Base-by-base conservation (phyloP, 768 basidiomycete genomes). In the Phylloporus rhodoxanthus region DNA sequence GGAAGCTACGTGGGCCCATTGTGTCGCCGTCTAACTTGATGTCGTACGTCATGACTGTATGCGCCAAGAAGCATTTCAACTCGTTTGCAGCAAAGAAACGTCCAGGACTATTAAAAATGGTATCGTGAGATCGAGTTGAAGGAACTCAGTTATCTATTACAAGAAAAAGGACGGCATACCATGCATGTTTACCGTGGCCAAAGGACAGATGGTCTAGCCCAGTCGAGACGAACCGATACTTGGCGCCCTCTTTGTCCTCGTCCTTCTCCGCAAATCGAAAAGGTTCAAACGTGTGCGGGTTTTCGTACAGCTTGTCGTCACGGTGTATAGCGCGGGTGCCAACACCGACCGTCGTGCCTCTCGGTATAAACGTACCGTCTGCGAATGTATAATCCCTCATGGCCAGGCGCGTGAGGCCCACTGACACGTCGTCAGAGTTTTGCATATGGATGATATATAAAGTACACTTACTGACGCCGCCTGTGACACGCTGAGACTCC, bases 191-290 rank as follows among this genome's bases (percentile, higher is more conserved):
- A n/a, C n/a, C n/a, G n/a, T n/a, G n/a, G n/a, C n/a, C n/a, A n/a
- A 23, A 45, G 9, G 32, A 6, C 15, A 45, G n/a, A 30, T 33
- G 25, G 14, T 34, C 43, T n/a, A 8, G 5, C 32, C 32, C 43
- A 3, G 43, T 45, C 21, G 43, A 33, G 21, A 34, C 47, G 20
- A 41, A 41, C n/a, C 32, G 32, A 25, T 45, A 20, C 33, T 34
- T 45, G 20, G 21, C 21, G 21, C 32, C 14, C 15, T 33, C 21
- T 23, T 21, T 23, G 23, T 20, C 38, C 7, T 44, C 13, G 13
- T 44, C 43, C 52, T 69, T 64, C 5, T 68, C 58, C 1, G n/a
- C n/a, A n/a, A n/a, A 67, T 62, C 57, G 36, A 32, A 58, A 58
- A n/a, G n/a, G n/a, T n/a, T n/a, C n/a, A n/a, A n/a, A n/a, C n/a